Evolutionary conservation across 2,329 filamentous ascomycete species (phyloP), one percentile per base, ranked within the genome.

Genomic region (Trichoderma harzianum): DNA sequence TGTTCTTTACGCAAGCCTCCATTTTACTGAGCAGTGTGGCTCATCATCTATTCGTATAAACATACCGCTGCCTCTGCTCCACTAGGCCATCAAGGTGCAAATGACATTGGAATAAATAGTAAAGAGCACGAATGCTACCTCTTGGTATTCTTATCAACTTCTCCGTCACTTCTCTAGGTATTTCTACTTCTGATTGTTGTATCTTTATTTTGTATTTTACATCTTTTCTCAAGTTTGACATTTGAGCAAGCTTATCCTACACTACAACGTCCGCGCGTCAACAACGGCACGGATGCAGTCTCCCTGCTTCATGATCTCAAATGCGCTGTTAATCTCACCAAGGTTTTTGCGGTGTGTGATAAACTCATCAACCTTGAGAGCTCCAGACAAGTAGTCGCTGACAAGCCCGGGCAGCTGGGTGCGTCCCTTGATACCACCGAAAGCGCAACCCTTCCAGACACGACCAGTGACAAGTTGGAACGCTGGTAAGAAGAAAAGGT

Each of bases 391-490:
- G 85, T 99, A 99, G 83, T 98, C 95, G 76, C 90, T 85, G 28
- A 99, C 94, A 53, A 99, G 90, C 72, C 88, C 91, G 62, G 93
- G 92, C 75, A 99, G 90, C 85, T 99, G 96, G 39, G 93, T 91
- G 79, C 96, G 95, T 77, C 96, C 96, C 88, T 98, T 99, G 88
- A 99, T 95, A 78, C 96, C 96, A 77, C 96, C 96, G 79, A 99
- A 99, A 21, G 96, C 96, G 81, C 95, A 98, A 69, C 96, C 96
- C 86, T 93, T 97, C 96, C 96, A 99, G 73, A 97, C 93, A 81
- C 96, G 94, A 73, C 96, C 96, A 58, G 96, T 99, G 77, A 99
- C 96, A 74, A 99, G 90, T 87, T 98, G 96, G 91, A 99, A 99
- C 81, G 96, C 93, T 97, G 76, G 70, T 74, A 16, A 28, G 32